A percentile compares a stretch with the other conserved stretches of the same genome.
Conservation (phyloP, 768 basidiomycete genomes). For the Phlegmacium glaucopus region DNA sequence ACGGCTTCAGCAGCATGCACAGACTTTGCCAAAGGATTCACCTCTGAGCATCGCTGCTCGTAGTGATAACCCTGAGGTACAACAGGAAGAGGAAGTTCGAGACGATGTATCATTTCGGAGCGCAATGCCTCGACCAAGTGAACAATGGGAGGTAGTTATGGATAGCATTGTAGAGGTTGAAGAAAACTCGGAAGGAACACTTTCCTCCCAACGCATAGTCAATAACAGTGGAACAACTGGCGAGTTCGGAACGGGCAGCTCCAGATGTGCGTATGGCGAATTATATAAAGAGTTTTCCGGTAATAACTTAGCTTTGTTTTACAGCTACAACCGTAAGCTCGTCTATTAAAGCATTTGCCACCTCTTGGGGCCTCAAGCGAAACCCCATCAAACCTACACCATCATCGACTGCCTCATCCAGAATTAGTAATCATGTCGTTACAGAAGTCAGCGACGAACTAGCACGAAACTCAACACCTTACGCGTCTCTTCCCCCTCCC, state of each 20-base stretch:
- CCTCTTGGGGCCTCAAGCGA: slow-evolving; percentile 63
- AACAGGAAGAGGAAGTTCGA: slow-evolving; percentile 21
- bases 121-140: slow-evolving; percentile 62
- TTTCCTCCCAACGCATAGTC: slow-evolving; percentile 43
- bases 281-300: slow-evolving; percentile 8
- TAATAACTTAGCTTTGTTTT: slow-evolving; percentile 4
- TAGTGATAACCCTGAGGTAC: slow-evolving; percentile 33
- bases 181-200: slow-evolving; percentile 49
- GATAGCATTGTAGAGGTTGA: slow-evolving; percentile 71
- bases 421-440: slow-evolving; percentile 3
- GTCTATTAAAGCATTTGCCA: slow-evolving; percentile 75
- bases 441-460: slow-evolving; percentile 32
- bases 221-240: slow-evolving; percentile 36
- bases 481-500: slow-evolving; percentile 36
- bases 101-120: slow-evolving; percentile 12
- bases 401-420: slow-evolving; percentile 18
- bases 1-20: slow-evolving; percentile 64
- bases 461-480: slow-evolving; percentile 37
- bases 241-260: slow-evolving; percentile 70
- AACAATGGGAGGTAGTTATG: slow-evolving; percentile 88
- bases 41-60: slow-evolving; percentile 53
- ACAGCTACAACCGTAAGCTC: slow-evolving; percentile 62
- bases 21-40: slow-evolving; percentile 53
- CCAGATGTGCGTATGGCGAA: slow-evolving; percentile 60
- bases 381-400: slow-evolving; percentile 19